A percentile compares a stretch with the other conserved stretches of the same genome.
Conservation (phyloP, 2,329 filamentous ascomycete genomes). For the Allantophomopsis lycopodina region DNA sequence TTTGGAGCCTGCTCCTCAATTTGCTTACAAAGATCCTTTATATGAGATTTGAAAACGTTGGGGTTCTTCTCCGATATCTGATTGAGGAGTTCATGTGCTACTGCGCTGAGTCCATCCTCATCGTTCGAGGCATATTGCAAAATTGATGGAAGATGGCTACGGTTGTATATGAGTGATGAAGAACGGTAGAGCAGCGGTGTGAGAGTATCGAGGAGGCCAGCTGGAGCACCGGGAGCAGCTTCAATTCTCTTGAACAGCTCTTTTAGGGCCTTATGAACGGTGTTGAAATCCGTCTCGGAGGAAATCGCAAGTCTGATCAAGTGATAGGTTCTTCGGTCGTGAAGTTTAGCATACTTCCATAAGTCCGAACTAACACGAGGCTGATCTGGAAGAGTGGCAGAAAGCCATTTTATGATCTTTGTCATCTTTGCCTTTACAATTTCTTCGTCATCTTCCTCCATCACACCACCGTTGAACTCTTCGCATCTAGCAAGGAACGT, state of each 20-base stretch:
- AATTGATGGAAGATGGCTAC: constrained; percentile 82
- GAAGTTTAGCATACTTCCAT: constrained; percentile 79
- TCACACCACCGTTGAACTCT: constrained; percentile 76
- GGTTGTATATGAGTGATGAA: constrained; percentile 80
- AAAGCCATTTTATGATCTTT: constrained; percentile 59
- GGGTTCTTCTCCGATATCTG: constrained; percentile 86
- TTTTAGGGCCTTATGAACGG: constrained; percentile 78
- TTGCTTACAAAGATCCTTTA: constrained; percentile 80
- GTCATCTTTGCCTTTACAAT: constrained; percentile 57
- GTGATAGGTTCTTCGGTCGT: constrained; percentile 83
- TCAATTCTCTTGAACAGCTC: constrained; percentile 77
- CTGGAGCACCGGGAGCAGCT: constrained; percentile 41
- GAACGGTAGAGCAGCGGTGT: constrained; percentile 72
- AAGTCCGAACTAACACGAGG: constrained; percentile 62
- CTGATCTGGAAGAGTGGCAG: constrained; percentile 64
- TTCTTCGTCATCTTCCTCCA: constrained; percentile 55
- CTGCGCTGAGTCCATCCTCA: constrained; percentile 60
- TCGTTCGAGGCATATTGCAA: constrained; percentile 79
- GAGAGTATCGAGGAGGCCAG: constrained; percentile 63
- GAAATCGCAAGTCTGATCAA: constrained; percentile 77
- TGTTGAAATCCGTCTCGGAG: constrained; percentile 82
- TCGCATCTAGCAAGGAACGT: constrained; percentile 78
- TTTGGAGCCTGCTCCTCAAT: constrained; percentile 71
- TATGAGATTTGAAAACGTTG: constrained; percentile 82
- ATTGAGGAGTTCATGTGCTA: constrained; percentile 79